Evolutionary conservation across 768 basidiomycete genomes (phyloP).

Genomic region (Termitomyces sp.): DNA sequence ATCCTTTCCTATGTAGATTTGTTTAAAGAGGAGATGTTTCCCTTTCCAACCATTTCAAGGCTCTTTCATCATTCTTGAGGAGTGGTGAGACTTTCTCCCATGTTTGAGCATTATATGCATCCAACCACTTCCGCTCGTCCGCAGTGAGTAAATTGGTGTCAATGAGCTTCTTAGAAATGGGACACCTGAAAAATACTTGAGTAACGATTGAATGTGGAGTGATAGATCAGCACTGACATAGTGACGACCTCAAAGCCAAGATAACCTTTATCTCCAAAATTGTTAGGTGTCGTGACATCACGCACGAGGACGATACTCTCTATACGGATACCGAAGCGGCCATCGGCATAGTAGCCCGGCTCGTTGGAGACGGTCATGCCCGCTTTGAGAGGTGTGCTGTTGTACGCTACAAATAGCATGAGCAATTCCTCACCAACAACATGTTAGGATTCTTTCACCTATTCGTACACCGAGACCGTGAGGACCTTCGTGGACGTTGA

Average conservation of each 20-base stretch:
- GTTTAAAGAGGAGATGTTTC: constrained; percentile 46
- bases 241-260: constrained; percentile 85
- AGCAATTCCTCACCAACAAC: background rate
- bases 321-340: constrained; percentile 87
- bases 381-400: constrained; percentile 66
- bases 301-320: constrained; percentile 85
- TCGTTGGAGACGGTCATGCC: constrained; percentile 95
- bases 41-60: constrained; percentile 59
- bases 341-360: constrained; percentile 91
- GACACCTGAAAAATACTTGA: constrained; percentile 48
- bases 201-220: background rate
- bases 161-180: constrained; percentile 84
- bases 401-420: constrained; percentile 43
- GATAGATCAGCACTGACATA: constrained; percentile 48
- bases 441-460: constrained; percentile 20
- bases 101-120: constrained; percentile 78
- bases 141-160: constrained; percentile 56
- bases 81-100: constrained; percentile 70
- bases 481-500: constrained; percentile 92
- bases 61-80: constrained; percentile 57
- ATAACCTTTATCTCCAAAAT: constrained; percentile 85
- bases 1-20: background rate
- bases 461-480: constrained; percentile 64
- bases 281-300: constrained; percentile 61
- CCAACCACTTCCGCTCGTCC: constrained; percentile 76